Percentiles rank a stretch among this genome's conserved stretches.
Evolutionary conservation across 2,329 filamentous ascomycete genomes (phyloP).

Genomic region (Microsporum ferrugineum): DNA sequence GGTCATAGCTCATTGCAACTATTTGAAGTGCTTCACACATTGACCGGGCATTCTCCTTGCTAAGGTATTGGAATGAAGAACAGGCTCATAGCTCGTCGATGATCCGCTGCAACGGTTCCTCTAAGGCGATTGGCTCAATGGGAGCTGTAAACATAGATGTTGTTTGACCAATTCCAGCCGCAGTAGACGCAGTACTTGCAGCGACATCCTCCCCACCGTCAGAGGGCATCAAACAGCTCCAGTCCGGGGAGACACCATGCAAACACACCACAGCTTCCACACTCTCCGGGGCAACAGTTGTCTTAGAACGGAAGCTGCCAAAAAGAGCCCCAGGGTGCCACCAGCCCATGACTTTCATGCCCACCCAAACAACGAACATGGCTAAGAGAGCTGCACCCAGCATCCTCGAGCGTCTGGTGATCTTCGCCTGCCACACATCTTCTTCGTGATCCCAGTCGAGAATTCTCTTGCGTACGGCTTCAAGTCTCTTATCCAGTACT

Average conservation of each 20-base stretch:
- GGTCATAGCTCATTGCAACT: neutral
- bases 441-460: constrained; percentile 35
- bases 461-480: constrained; percentile 29
- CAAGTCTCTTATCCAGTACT: constrained; percentile 29
- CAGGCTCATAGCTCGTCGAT: constrained; percentile 9
- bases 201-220: neutral
- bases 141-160: neutral
- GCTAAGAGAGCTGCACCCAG: constrained; percentile 20
- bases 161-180: neutral
- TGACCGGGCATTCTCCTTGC: neutral
- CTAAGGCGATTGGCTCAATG: neutral
- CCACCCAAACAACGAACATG: neutral
- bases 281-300: neutral
- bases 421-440: constrained; percentile 31
- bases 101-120: constrained; percentile 8
- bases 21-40: neutral
- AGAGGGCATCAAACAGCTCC: neutral
- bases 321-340: neutral
- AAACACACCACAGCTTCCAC: neutral
- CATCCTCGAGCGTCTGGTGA: constrained; percentile 30
- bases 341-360: neutral
- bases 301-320: neutral
- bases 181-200: neutral
- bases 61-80: neutral
- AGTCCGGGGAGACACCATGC: neutral